Evolutionary conservation across 306 rosid species (phyloP).

Genomic region (Inga leiocalycina): DNA sequence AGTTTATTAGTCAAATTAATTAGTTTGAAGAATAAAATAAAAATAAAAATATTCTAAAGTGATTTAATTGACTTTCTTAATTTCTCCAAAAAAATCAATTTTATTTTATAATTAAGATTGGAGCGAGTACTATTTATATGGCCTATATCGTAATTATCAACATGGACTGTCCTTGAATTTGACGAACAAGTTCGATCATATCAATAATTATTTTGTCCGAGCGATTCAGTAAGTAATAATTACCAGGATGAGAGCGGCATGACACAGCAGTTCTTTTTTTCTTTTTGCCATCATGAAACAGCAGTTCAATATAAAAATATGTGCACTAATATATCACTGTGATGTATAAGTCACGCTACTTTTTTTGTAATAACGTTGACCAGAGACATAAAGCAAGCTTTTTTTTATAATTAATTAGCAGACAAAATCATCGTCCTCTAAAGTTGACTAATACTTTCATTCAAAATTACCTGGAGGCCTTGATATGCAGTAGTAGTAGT

Average conservation of each 20-base stretch:
- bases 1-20: too few species aligned
- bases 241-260: background rate
- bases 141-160: background rate
- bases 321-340: background rate
- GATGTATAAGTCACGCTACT: background rate
- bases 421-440: background rate
- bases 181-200: background rate
- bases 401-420: background rate
- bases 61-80: too few species aligned
- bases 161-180: background rate
- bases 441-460: background rate
- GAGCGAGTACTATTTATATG: background rate
- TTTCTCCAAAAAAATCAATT: too few species aligned
- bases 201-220: background rate
- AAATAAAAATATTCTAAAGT: too few species aligned
- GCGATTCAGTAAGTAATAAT: background rate
- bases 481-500: background rate
- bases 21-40: too few species aligned
- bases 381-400: background rate
- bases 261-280: too few species aligned
- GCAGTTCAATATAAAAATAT: background rate
- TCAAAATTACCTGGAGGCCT: background rate
- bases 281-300: too few species aligned
- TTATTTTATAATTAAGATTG: too few species aligned
- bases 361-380: background rate